A percentile compares a stretch with the other conserved stretches of the same genome.
Conservation (phyloP, 495 filamentous ascomycete genomes). For the Penicillium psychrofluorescens region DNA sequence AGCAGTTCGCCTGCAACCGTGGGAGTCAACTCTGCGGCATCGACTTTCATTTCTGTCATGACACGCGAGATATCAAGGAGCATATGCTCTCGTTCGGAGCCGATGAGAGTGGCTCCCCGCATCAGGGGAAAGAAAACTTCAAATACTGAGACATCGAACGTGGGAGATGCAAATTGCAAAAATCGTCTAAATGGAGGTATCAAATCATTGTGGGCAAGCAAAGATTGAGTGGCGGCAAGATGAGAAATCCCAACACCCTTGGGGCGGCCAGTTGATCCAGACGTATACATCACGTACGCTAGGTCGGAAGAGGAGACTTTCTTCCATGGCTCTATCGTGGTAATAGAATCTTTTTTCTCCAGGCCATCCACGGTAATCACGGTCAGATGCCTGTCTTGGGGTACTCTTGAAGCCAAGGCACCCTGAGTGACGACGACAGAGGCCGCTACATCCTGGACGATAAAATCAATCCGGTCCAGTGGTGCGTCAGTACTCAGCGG, state of each 20-base stretch:
- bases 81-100: constrained; percentile 54
- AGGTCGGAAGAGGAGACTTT: constrained; percentile 31
- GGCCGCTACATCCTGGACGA: constrained; percentile 59
- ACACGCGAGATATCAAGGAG: constrained; percentile 61
- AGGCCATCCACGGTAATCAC: constrained; percentile 24
- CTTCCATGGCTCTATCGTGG: constrained; percentile 3
- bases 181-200: constrained; percentile 69
- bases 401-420: constrained; percentile 17
- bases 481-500: constrained; percentile 69
- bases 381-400: constrained; percentile 6
- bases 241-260: constrained; percentile 82
- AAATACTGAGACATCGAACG: constrained; percentile 84
- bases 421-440: constrained; percentile 43
- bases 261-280: constrained; percentile 79
- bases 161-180: constrained; percentile 80
- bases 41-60: constrained; percentile 57
- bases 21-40: constrained; percentile 77
- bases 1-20: constrained; percentile 69
- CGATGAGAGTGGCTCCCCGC: constrained; percentile 62
- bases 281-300: constrained; percentile 90
- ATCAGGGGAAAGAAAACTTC: constrained; percentile 81
- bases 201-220: constrained; percentile 68
- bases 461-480: constrained; percentile 63
- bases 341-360: constrained; percentile 2
- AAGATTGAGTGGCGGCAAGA: constrained; percentile 62